Base-by-base conservation (phyloP, 108 stramenopile genomes). In the Chaetoceros tenuissimus region DNA sequence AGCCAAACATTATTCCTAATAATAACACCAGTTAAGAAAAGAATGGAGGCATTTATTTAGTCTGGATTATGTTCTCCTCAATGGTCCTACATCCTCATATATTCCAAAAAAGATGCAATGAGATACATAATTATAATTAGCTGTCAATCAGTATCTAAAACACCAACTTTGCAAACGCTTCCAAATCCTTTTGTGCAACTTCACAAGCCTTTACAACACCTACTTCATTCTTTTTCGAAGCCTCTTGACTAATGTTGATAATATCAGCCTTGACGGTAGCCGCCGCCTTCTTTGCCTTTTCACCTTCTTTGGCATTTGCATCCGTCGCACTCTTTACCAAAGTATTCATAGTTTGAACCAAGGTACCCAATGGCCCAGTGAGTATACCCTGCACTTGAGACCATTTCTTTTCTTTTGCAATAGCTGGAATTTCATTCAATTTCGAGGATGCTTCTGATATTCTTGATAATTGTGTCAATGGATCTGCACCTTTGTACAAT, bases 291-390 rank as follows among this genome's bases (percentile, higher is more conserved):
- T 59, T 71, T 7, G 69, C 72, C 48, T 73, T 72, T 60, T 72
- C 69, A 0, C 50, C 59, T 3, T 65, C 55, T 26, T 55, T 25
- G 17, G 59, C 64, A 7, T 61, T 28, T 3, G 62, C 21, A 10
- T 31, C 18, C 20, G 54, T 55, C 23, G 50, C 64, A 34, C 28
- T 43, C 21, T 61, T 51, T 48, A 49, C 67, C 61, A 56, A 72
- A 34, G 26, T 40, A 56, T 78, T 85, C 68, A 85, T 64, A 2
- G 77, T 85, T 64, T 72, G 63, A 16, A 69, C 47, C 27, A 85
- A 31, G 0, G 81, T 85, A 7, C 81, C 85, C 51, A 86, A 51
- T 3, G 85, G 79, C n/a, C 81, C 85, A 7, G 79, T 82, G 31
- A 86, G 60, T 0, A 79, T 62, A 17, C 79, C 77, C 52, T 77